Conservation (phyloP, 2,329 filamentous ascomycete genomes). For the Cephalotrichum gorgonifer region DNA sequence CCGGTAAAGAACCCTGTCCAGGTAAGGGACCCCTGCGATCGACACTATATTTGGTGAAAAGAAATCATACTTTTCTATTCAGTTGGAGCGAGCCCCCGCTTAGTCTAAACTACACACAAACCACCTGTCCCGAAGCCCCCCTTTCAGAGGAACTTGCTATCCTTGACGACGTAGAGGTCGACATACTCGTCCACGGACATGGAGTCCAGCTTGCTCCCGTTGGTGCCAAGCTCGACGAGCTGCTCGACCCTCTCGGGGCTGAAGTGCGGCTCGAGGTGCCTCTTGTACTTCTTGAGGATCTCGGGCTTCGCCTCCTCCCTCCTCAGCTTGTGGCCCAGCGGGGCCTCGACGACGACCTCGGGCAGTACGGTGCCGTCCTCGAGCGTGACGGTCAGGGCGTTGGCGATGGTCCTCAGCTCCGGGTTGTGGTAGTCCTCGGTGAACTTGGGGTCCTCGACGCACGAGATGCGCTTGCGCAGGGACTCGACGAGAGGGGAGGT, state of each 20-base stretch:
- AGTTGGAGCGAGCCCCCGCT: not conserved
- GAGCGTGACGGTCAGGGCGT: constrained; percentile 87
- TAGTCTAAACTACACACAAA: not conserved
- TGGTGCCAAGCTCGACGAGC: constrained; percentile 69
- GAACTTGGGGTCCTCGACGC: constrained; percentile 92
- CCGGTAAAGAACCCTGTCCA: too few relatives aligned
- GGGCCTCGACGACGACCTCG: constrained; percentile 87
- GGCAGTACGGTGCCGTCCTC: constrained; percentile 89
- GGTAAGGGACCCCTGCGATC: too few relatives aligned
- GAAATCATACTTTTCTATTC: not conserved
- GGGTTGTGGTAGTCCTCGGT: constrained; percentile 95
- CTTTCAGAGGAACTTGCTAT: constrained; percentile 41
- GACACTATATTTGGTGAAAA: too few relatives aligned
- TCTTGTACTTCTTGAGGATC: constrained; percentile 91
- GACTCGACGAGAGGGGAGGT: constrained; percentile 83
- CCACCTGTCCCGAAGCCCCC: too few relatives aligned
- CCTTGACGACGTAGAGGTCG: constrained; percentile 61
- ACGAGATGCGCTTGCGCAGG: constrained; percentile 86
- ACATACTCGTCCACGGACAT: constrained; percentile 90
- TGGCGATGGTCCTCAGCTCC: constrained; percentile 87
- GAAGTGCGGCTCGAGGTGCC: constrained; percentile 80
- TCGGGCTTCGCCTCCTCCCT: constrained; percentile 97
- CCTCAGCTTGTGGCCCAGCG: constrained; percentile 81
- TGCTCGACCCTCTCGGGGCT: constrained; percentile 64
- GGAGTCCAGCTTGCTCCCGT: constrained; percentile 64